Conservation (phyloP, 2,329 filamentous ascomycete genomes). For the Aspergillus intermedius region DNA sequence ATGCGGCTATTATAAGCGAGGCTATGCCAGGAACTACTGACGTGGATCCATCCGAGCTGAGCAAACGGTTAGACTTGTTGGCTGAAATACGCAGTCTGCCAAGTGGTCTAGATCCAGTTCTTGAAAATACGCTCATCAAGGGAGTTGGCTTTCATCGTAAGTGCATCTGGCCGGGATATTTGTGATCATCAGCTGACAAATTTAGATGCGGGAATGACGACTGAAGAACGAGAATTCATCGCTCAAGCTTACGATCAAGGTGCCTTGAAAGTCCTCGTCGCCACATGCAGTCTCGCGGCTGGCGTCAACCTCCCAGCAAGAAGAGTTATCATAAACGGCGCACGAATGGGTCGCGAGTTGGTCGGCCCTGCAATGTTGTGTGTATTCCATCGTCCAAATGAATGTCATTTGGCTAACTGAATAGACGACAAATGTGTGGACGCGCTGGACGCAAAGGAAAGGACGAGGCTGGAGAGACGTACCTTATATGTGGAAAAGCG, state of each 20-base stretch:
- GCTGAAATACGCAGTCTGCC: constrained; percentile 59
- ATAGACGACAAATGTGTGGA: constrained; percentile 67
- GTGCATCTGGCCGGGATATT: constrained; percentile 18
- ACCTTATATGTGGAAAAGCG: constrained; percentile 62
- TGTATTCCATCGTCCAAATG: constrained; percentile 9
- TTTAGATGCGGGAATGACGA: constrained; percentile 51
- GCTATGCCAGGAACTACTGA: constrained; percentile 52
- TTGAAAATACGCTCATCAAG: constrained; percentile 57
- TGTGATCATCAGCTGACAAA: constrained; percentile 19
- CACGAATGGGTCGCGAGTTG: constrained; percentile 67
- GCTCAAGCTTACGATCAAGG: constrained; percentile 65
- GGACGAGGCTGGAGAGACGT: constrained; percentile 70
- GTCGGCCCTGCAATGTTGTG: constrained; percentile 71
- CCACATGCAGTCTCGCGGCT: constrained; percentile 73
- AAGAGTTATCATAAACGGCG: constrained; percentile 68
- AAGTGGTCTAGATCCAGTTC: constrained; percentile 58
- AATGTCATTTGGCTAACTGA: constrained; percentile 15
- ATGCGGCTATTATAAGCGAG: constrained; percentile 61
- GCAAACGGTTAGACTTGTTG: constrained; percentile 58
- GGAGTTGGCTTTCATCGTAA: constrained; percentile 70
- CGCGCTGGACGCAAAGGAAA: constrained; percentile 73
- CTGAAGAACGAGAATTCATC: constrained; percentile 67
- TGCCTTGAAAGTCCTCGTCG: constrained; percentile 62
- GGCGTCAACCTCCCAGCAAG: constrained; percentile 71
- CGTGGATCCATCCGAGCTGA: constrained; percentile 45